Evolutionary conservation across 345 rosid genomes (phyloP).

Genomic region (Hypericum androsaemum): DNA sequence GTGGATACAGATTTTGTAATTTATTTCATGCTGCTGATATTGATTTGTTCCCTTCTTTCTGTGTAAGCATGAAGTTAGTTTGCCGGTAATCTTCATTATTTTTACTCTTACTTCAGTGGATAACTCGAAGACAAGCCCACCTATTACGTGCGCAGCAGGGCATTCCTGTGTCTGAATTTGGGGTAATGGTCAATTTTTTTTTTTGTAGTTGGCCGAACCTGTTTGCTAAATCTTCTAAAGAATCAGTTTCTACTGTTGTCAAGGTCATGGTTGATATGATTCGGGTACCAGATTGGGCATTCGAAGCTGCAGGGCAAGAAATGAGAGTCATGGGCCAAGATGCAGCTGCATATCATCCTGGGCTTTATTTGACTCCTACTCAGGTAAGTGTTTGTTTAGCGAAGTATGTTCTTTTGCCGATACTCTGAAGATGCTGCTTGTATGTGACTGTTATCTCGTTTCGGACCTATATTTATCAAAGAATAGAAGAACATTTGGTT

Average conservation of each 20-base stretch:
- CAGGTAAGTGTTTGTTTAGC: slow-evolving; percentile 42
- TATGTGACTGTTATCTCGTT: no score
- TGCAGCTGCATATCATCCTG: slow-evolving; percentile 87
- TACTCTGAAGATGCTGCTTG: no score
- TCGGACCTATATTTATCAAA: no score
- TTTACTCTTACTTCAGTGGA: slow-evolving; percentile 51
- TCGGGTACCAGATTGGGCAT: slow-evolving; percentile 97
- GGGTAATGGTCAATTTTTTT: slow-evolving; percentile 42
- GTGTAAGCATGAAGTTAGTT: no score
- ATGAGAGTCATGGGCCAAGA: slow-evolving; percentile 94
- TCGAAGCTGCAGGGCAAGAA: slow-evolving; percentile 99
- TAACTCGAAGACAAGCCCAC: slow-evolving; percentile 78
- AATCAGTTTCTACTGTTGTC: slow-evolving; percentile 8
- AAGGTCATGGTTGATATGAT: slow-evolving; percentile 94
- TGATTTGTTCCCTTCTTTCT: neutral
- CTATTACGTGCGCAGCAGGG: slow-evolving; percentile 87
- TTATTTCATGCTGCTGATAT: neutral
- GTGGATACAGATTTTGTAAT: slow-evolving; percentile 22
- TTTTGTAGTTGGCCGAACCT: neutral
- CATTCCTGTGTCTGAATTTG: slow-evolving; percentile 84
- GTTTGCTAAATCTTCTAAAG: neutral
- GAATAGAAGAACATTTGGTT: no score
- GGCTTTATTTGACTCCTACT: slow-evolving; percentile 83
- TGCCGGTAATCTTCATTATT: slow-evolving; percentile 4
- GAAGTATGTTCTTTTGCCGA: no score